Percentiles rank a stretch among this genome's conserved stretches.
Conservation (phyloP, 495 filamentous ascomycete species). For the Podospora pseudocomata region DNA sequence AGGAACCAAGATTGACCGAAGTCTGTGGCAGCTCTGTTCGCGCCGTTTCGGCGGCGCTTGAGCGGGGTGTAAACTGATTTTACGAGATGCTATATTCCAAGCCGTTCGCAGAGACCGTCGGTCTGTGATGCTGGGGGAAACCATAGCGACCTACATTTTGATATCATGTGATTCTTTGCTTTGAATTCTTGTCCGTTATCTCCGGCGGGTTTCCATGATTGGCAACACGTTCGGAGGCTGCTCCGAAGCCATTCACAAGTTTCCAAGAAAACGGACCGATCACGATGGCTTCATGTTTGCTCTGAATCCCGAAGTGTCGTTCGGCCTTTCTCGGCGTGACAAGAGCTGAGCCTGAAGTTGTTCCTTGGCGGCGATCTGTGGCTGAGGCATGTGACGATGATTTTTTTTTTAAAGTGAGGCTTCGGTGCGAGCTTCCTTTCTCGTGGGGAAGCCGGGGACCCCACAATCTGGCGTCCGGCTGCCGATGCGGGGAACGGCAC, state of each 20-base stretch:
- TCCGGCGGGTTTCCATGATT: not conserved
- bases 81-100: slow-evolving; percentile 80
- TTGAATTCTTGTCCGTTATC: not conserved
- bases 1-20: slow-evolving; percentile 78
- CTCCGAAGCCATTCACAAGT: not conserved
- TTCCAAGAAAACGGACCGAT: not conserved
- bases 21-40: slow-evolving; percentile 61
- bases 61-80: slow-evolving; percentile 50
- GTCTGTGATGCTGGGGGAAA: slow-evolving; percentile 80
- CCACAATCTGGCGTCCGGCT: slow-evolving; percentile 9
- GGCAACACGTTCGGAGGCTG: not conserved
- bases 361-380: slow-evolving; percentile 1
- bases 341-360: slow-evolving; percentile 1
- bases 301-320: not conserved
- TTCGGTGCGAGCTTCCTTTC: slow-evolving; percentile 21
- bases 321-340: slow-evolving; percentile 5
- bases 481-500: slow-evolving; percentile 17
- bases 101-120: slow-evolving; percentile 79
- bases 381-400: slow-evolving; percentile 1
- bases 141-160: slow-evolving; percentile 73
- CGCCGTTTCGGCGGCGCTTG: slow-evolving; percentile 39
- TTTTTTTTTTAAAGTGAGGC: not conserved
- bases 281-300: not conserved
- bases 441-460: slow-evolving; percentile 11
- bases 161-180: not conserved